phyloP scores from a whole-genome alignment of 129 eudicot species.

The Saussurea involucrata region DNA sequence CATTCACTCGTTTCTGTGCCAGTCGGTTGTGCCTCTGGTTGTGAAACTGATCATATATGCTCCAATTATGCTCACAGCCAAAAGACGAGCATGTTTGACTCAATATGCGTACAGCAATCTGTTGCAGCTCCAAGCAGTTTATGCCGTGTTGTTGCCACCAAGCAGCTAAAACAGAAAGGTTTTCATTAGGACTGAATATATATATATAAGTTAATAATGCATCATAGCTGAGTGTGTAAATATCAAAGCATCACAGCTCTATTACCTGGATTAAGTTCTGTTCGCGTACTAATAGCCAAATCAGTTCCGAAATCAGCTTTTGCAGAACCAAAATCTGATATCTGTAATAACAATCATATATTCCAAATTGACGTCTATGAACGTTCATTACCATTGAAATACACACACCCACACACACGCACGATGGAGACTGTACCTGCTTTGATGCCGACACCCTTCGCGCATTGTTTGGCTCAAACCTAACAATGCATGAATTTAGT shows the following conservation, averaged over 20 bases:
- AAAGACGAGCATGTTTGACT: constrained; percentile 92
- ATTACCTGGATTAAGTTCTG: constrained; percentile 91
- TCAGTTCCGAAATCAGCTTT: constrained; percentile 99
- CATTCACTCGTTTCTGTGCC: constrained; percentile 61
- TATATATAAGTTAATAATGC: not conserved
- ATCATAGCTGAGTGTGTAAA: too few relatives aligned
- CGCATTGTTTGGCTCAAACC: constrained; percentile 69
- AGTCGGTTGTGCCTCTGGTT: constrained; percentile 54
- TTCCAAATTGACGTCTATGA: not conserved
- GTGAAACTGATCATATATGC: constrained; percentile 69
- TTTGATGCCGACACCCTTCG: constrained; percentile 85
- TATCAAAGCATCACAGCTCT: not conserved
- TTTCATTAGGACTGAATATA: constrained; percentile 6
- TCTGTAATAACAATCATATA: constrained; percentile 41
- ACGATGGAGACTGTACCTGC: constrained; percentile 47
- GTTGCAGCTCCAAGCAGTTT: constrained; percentile 86
- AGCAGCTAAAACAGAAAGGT: constrained; percentile 56
- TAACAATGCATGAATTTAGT: constrained; percentile 86
- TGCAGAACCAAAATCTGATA: constrained; percentile 87
- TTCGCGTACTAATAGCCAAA: constrained; percentile 85
- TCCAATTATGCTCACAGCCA: constrained; percentile 95
- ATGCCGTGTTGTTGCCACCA: constrained; percentile 99
- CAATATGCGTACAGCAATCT: constrained; percentile 84
- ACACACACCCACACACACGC: not conserved
- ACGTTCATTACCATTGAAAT: not conserved